phyloP scores from a whole-genome alignment of 495 filamentous ascomycete species.

The Trichoderma asperelloides region DNA sequence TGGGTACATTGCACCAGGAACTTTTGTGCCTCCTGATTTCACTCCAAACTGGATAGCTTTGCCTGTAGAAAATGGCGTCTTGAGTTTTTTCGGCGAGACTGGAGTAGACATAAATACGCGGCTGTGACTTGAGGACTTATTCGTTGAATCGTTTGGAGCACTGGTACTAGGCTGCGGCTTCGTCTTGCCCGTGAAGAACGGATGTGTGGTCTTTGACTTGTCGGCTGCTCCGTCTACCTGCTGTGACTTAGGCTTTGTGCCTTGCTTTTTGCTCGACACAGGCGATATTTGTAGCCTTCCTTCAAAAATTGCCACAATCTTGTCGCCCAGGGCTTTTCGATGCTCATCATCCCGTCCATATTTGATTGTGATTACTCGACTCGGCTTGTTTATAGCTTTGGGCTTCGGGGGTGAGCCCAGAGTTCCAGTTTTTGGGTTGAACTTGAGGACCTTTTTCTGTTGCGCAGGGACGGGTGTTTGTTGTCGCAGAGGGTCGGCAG shows the following conservation, averaged over 20 bases:
- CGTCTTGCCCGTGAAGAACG: constrained; percentile 60
- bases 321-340: constrained; percentile 24
- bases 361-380: constrained; percentile 21
- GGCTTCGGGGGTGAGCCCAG: constrained; percentile 44
- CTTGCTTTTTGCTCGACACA: background rate
- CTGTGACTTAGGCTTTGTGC: background rate
- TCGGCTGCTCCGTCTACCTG: background rate
- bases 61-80: constrained; percentile 17
- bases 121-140: constrained; percentile 7
- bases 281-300: constrained; percentile 6
- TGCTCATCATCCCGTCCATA: constrained; percentile 28
- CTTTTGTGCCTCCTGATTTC: constrained; percentile 30
- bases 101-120: constrained; percentile 28
- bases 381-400: constrained; percentile 17
- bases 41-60: constrained; percentile 9
- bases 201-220: constrained; percentile 46
- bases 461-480: constrained; percentile 10
- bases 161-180: constrained; percentile 13
- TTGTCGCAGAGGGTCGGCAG: background rate
- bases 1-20: constrained; percentile 51
- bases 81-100: constrained; percentile 22
- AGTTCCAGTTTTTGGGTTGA: constrained; percentile 44
- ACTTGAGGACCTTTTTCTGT: constrained; percentile 35
- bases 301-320: constrained; percentile 26
- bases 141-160: constrained; percentile 12